Conservation (phyloP, 345 rosid species). For the Hypericum androsaemum region DNA sequence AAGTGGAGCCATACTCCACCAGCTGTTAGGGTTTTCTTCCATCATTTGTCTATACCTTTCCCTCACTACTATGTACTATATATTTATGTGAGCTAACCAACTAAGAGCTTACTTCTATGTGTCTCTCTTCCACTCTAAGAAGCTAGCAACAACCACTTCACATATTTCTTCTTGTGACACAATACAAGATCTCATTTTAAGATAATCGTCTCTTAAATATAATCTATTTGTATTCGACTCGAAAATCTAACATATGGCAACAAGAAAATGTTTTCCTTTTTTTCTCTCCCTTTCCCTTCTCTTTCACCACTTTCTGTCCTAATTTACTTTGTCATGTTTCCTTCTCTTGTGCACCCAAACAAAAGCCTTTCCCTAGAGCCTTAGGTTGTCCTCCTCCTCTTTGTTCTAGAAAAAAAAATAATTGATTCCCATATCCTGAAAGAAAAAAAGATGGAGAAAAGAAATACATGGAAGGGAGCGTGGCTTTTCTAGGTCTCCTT, state of each 20-base stretch:
- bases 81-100: too few species aligned
- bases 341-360: constrained; percentile 35
- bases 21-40: constrained; percentile 59
- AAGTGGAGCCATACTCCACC: constrained; percentile 57
- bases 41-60: constrained; percentile 22
- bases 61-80: too few species aligned
- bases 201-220: too few species aligned
- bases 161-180: too few species aligned
- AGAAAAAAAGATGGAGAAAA: constrained; percentile 3
- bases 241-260: background rate
- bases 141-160: too few species aligned
- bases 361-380: constrained; percentile 23
- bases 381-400: constrained; percentile 11
- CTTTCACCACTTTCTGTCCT: constrained; percentile 19
- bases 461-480: constrained; percentile 28
- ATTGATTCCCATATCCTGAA: constrained; percentile 19
- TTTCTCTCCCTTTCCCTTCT: too few species aligned
- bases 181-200: too few species aligned
- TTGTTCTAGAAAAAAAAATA: constrained; percentile 41
- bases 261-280: constrained; percentile 11
- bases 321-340: constrained; percentile 29
- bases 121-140: too few species aligned
- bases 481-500: constrained; percentile 13
- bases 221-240: too few species aligned
- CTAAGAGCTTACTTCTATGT: too few species aligned